These are phyloP conservation scores for Paraglomus brasilianum DNA, from an alignment of 192 early-diverging fungal species.

Conservation along the genomic window DNA sequence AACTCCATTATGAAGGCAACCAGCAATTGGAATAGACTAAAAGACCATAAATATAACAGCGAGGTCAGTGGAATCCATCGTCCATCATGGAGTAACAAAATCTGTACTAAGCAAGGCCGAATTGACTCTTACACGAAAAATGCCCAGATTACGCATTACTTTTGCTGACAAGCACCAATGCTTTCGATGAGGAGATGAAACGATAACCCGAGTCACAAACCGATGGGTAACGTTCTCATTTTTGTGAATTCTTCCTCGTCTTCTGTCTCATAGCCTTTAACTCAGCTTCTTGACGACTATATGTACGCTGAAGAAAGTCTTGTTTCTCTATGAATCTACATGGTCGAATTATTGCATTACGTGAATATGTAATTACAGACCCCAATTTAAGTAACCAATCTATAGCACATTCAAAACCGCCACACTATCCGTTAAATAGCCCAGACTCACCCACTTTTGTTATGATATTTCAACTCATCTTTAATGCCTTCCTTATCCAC, in stretches of 20 bases:
- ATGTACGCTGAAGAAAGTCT: conserved; percentile 62
- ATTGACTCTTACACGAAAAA: too few species aligned
- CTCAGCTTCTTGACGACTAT: conserved; percentile 55
- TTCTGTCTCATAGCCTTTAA: conserved; percentile 42
- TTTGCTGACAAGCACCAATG: too few species aligned
- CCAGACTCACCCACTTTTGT: conserved; percentile 61
- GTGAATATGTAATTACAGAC: neutral
- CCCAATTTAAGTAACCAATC: neutral
- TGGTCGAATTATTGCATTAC: conserved; percentile 5
- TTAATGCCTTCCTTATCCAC: conserved; percentile 62
- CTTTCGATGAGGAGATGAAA: too few species aligned
- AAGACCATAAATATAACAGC: too few species aligned
- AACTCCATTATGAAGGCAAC: too few species aligned
- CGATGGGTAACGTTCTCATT: neutral
- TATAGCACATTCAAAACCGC: too few species aligned
- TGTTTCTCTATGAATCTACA: conserved; percentile 68
- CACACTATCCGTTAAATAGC: neutral
- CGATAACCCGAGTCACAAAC: too few species aligned
- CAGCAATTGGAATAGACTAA: too few species aligned
- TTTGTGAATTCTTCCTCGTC: neutral
- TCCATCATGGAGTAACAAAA: too few species aligned
- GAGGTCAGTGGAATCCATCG: too few species aligned
- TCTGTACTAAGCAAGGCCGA: too few species aligned
- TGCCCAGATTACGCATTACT: too few species aligned
- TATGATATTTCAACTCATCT: conserved; percentile 60